phyloP scores from a whole-genome alignment of 208 protist species.

The Leishmania arabica region DNA sequence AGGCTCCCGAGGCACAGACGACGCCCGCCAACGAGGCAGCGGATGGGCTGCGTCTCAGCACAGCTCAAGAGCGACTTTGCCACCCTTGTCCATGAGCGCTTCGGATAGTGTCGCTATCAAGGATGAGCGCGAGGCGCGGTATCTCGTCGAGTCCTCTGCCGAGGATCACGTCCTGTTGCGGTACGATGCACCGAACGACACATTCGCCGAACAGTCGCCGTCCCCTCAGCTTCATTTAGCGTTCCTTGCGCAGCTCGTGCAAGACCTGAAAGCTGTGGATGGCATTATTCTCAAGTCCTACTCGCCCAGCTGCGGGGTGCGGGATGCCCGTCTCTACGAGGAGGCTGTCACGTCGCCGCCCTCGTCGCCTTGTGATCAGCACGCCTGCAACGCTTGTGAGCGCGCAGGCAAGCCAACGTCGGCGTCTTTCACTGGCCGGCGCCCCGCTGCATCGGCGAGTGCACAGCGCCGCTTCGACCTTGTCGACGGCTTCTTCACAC shows the following conservation, averaged over 20 bases:
- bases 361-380: background rate
- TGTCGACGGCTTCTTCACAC: constrained; percentile 70
- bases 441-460: background rate
- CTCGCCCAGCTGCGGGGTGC: constrained; percentile 83
- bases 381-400: background rate
- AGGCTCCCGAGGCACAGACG: background rate
- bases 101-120: background rate
- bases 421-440: background rate
- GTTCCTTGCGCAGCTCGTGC: constrained; percentile 7
- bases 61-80: background rate
- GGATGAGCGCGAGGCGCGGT: background rate
- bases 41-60: constrained; percentile 2
- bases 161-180: constrained; percentile 6
- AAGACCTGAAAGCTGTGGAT: constrained; percentile 38
- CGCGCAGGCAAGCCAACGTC: background rate
- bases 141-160: constrained; percentile 6
- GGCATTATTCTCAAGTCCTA: constrained; percentile 73
- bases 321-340: constrained; percentile 68
- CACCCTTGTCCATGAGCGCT: background rate
- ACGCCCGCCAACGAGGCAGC: background rate
- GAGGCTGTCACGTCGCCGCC: background rate
- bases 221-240: background rate
- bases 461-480: constrained; percentile 19
- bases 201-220: background rate
- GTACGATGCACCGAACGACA: background rate